phyloP scores from a whole-genome alignment of 2,329 filamentous ascomycete species.

The Colletotrichum sublineola region DNA sequence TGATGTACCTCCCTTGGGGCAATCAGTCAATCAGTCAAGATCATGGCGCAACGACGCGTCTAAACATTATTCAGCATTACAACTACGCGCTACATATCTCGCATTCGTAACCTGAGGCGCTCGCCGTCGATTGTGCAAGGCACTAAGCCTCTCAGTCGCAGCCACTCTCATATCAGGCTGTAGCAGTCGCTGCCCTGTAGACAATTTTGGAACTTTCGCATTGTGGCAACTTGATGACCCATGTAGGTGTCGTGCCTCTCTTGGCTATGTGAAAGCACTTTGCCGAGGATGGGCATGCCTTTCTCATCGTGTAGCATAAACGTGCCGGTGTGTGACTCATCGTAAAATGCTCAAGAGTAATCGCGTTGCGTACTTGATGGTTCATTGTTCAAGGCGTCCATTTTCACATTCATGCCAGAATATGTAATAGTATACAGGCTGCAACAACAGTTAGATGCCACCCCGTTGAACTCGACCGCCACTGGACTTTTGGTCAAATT shows the following conservation, averaged over 20 bases:
- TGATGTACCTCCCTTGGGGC: slow-evolving; percentile 20
- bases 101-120: background rate
- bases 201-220: background rate
- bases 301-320: background rate
- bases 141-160: background rate
- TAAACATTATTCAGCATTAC: background rate
- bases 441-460: slow-evolving; percentile 4
- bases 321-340: background rate
- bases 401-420: slow-evolving; percentile 17
- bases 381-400: slow-evolving; percentile 8
- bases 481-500: slow-evolving; percentile 16
- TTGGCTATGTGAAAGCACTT: no score
- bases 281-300: background rate
- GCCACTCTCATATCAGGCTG: background rate
- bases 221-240: no score
- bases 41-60: background rate
- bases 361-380: background rate
- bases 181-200: no score
- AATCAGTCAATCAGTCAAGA: slow-evolving; percentile 6
- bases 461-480: slow-evolving; percentile 5
- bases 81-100: background rate
- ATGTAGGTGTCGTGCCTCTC: background rate
- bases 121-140: no score
- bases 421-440: slow-evolving; percentile 27
- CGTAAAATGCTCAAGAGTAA: no score